Evolutionary conservation across 2,329 filamentous ascomycete genomes (phyloP).

Genomic region (Arthroderma sp.): DNA sequence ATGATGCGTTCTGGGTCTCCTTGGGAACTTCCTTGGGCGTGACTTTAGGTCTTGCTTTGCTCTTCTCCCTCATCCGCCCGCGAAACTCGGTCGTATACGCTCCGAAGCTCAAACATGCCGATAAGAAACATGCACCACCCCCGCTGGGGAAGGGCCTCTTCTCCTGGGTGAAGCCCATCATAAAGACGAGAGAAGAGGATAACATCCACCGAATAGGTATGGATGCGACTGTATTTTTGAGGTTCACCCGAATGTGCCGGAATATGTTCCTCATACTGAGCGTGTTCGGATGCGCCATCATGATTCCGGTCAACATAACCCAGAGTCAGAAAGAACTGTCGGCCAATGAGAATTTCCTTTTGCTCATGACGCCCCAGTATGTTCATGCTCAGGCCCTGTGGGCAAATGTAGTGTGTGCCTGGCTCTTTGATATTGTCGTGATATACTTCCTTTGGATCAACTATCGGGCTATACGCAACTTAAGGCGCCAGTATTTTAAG

Average conservation of each 20-base stretch:
- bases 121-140: constrained; percentile 78
- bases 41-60: constrained; percentile 57
- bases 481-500: constrained; percentile 70
- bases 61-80: constrained; percentile 81
- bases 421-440: constrained; percentile 60
- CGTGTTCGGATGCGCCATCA: constrained; percentile 58
- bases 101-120: constrained; percentile 82
- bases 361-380: constrained; percentile 39
- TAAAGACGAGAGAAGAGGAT: constrained; percentile 62
- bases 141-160: constrained; percentile 75
- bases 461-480: constrained; percentile 56
- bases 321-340: constrained; percentile 28
- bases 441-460: constrained; percentile 81
- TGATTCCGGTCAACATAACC: constrained; percentile 67
- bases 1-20: constrained; percentile 60
- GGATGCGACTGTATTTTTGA: constrained; percentile 81
- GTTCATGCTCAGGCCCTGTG: constrained; percentile 39
- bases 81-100: constrained; percentile 90
- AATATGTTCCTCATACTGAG: constrained; percentile 70
- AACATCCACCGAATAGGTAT: constrained; percentile 73
- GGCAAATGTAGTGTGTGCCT: constrained; percentile 47
- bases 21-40: constrained; percentile 67
- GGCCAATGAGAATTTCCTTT: constrained; percentile 21
- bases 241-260: constrained; percentile 79
- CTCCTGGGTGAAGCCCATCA: constrained; percentile 69